Evolutionary conservation across 2,329 filamentous ascomycete genomes (phyloP), one percentile per base, ranked within the genome.

Genomic region (Nothopassalora personata): DNA sequence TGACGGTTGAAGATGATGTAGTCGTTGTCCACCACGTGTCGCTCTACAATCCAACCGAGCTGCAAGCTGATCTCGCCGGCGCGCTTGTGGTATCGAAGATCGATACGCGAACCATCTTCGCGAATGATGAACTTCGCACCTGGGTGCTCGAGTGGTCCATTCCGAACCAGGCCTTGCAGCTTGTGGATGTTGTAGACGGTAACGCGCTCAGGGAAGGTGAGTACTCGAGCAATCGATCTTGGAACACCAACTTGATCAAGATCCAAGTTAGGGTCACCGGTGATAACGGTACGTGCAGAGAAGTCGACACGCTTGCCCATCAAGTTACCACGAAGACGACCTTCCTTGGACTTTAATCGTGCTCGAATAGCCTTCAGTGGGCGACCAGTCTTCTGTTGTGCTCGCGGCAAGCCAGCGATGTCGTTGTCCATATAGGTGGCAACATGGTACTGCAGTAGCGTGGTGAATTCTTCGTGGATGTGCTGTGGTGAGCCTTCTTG

Each of bases 261-360:
- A 30, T 91, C 96, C 66, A 99, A 79, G 73, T 97, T 99, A 60
- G 94, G 94, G 72, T 99, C 94, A 79, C 94, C 94, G 54, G 95
- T 99, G 74, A 99, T 99, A 79, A 99, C 94, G 33, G 95, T 99
- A 87, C 94, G 94, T 39, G 95, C 95, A 0, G 95, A 99, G 72
- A 99, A 99, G 74, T 99, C 94, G 61, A 99, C 94, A 85, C 92
- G 91, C 79, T 99, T 99, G 64, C 94, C 94, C 95, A 99, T 99
- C 81, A 99, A 81, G 76, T 99, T 99, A 73, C 95, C 94, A 79
- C 94, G 88, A 27, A 99, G 85, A 81, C 94, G 91, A 67, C 94
- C 94, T 73, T 99, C 94, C 78, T 99, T 99, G 64, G 95, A 95
- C 86, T 99, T 99, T 74, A 99, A 82, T 77, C 94, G 92, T 61